Evolutionary conservation across 306 rosid genomes (phyloP), one percentile per base, ranked within the genome.

Genomic region (Dicorynia guianensis): DNA sequence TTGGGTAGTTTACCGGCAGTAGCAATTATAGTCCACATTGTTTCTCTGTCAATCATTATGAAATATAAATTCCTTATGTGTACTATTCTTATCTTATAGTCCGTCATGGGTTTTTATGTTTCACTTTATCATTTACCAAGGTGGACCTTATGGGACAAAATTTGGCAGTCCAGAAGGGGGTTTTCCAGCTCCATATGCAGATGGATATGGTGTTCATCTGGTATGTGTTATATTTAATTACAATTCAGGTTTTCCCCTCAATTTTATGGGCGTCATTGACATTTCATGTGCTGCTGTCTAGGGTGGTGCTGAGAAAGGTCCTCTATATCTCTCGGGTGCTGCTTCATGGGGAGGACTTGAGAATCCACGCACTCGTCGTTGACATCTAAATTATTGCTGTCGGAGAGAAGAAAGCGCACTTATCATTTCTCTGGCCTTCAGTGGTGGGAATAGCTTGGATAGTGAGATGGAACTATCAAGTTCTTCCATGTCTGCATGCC

Each of bases 291-390:
- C 64, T 57, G 11, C 80, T 73, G 63, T 59, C 67, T 84, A 93
- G 96, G 89, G 89, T 84, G 80, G 79, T 68, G 79, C 85, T 53
- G 95, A 89, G 40, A 90, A 86, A 78, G 91, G 84, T 52, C 79
- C 91, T 58, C 30, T 74, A 58, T 87, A 89, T 77, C 91, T 93
- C 8, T 80, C 75, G 0, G 86, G 90, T 56, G 70, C 94, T 74
- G 66, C 88, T 75, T 86, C 89, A 33, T 80, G 96, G 86, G 89
- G 94, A 76, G 90, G 82, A 60, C 84, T 79, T 3, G 95, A 90
- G 82, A 93, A 90, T 76, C 76, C 91, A 60, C 95, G 93, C 77
- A 67, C 71, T 68, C 95, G 93, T 60, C 96, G 86, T 71, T 93
- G 87, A 90, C 64, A 54, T 49, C 42, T 17, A 43, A 81, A 74